A percentile compares a stretch with the other conserved stretches of the same genome.
Evolutionary conservation across 495 filamentous ascomycete genomes (phyloP).

Genomic region (Penicillium pancosmium): DNA sequence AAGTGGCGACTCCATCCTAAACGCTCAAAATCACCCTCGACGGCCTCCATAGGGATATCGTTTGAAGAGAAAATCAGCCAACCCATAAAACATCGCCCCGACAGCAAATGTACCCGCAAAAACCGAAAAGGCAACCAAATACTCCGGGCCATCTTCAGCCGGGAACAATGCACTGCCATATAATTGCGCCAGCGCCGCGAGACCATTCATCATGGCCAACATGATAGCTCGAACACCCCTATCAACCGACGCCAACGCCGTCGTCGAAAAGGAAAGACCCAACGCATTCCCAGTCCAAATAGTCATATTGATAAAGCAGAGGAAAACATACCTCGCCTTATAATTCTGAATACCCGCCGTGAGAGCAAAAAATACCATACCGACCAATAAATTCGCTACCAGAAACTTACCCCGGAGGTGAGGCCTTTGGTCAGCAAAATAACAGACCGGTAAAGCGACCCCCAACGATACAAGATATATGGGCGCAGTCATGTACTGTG

Average conservation of each 20-base stretch:
- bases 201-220: slow-evolving; percentile 6
- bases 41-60: slow-evolving; percentile 4
- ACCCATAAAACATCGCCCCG: not conserved
- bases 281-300: slow-evolving; percentile 11
- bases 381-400: not conserved
- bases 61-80: slow-evolving; percentile 9
- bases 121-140: slow-evolving; percentile 10
- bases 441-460: not conserved
- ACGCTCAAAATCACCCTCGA: not conserved
- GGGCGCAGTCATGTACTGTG: not conserved
- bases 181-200: slow-evolving; percentile 12
- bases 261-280: slow-evolving; percentile 11
- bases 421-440: not conserved
- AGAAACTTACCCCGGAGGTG: not conserved
- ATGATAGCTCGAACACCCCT: slow-evolving; percentile 12
- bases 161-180: slow-evolving; percentile 16
- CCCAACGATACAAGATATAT: not conserved
- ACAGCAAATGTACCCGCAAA: slow-evolving; percentile 3
- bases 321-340: slow-evolving; percentile 10
- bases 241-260: slow-evolving; percentile 6
- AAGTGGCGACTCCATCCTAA: not conserved
- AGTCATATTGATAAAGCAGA: slow-evolving; percentile 13
- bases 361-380: slow-evolving; percentile 15
- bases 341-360: slow-evolving; percentile 8
- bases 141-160: slow-evolving; percentile 9